These are phyloP conservation scores for Capsicum chinense DNA, from an alignment of 257 asterid species.

Conservation along the genomic window DNA sequence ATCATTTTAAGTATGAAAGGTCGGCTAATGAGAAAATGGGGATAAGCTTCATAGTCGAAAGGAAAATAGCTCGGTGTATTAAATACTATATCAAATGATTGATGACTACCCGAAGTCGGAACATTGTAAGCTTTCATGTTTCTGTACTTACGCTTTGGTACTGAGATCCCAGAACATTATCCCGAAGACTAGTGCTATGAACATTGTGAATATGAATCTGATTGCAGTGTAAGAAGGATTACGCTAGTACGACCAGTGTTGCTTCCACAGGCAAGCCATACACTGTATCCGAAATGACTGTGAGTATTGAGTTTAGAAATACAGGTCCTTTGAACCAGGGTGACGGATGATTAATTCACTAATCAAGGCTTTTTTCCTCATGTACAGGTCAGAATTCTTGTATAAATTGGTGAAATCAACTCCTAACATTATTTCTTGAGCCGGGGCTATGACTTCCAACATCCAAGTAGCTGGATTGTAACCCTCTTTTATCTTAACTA, in stretches of 20 bases:
- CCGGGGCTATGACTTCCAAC: constrained; percentile 58
- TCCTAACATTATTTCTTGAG: constrained; percentile 51
- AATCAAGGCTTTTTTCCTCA: too few species aligned
- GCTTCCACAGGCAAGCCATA: constrained; percentile 64
- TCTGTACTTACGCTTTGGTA: too few species aligned
- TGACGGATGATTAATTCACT: constrained; percentile 49
- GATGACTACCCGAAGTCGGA: too few species aligned
- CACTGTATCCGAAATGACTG: constrained; percentile 56
- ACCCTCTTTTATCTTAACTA: constrained; percentile 53
- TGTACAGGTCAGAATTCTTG: too few species aligned
- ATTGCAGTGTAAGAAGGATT: constrained; percentile 59
- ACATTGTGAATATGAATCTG: constrained; percentile 47
- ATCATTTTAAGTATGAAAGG: too few species aligned
- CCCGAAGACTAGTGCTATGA: constrained; percentile 51
- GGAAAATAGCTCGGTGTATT: too few species aligned
- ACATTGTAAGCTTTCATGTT: too few species aligned
- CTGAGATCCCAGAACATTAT: constrained; percentile 54
- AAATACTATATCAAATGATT: too few species aligned
- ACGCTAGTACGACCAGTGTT: constrained; percentile 63
- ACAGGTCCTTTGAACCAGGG: constrained; percentile 46
- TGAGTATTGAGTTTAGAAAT: constrained; percentile 47
- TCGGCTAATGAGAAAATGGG: too few species aligned
- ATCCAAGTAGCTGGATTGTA: constrained; percentile 80
- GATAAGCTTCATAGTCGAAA: too few species aligned
- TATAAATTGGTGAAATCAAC: too few species aligned